phyloP scores from a whole-genome alignment of 257 asterid species.

The Lavandula angustifolia region DNA sequence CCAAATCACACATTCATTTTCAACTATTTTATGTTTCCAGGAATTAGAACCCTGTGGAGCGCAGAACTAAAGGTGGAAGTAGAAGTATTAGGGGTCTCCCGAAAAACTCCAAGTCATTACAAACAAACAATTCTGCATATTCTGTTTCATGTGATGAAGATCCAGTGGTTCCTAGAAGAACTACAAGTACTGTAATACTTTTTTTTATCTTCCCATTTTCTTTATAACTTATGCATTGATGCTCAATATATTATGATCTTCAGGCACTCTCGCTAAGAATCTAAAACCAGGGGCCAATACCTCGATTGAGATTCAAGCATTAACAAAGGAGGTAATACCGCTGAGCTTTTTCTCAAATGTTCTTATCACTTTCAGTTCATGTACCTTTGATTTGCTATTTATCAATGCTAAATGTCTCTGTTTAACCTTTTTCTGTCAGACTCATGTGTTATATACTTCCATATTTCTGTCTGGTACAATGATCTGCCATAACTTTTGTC shows the following conservation, averaged over 20 bases:
- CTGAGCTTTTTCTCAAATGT: conserved; percentile 6
- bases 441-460: neutral
- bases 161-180: conserved; percentile 31
- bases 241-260: conserved; percentile 24
- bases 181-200: conserved; percentile 34
- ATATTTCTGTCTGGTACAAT: neutral
- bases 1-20: conserved; percentile 18
- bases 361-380: neutral
- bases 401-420: neutral
- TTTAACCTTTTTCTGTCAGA: neutral
- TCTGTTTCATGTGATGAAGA: conserved; percentile 48
- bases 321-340: conserved; percentile 68
- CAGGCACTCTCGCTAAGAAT: conserved; percentile 58
- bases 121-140: conserved; percentile 53
- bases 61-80: conserved; percentile 79
- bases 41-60: conserved; percentile 82
- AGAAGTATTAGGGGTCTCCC: conserved; percentile 53
- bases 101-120: conserved; percentile 69
- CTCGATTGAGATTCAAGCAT: conserved; percentile 51
- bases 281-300: conserved; percentile 43
- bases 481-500: neutral
- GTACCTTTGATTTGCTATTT: neutral
- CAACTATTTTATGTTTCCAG: conserved; percentile 42
- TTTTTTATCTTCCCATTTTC: conserved; percentile 11
- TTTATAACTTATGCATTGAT: conserved; percentile 14